A percentile compares a stretch with the other conserved stretches of the same genome.
Conservation (phyloP, 176 grass and related monocot genomes). For the Raddia distichophylla region DNA sequence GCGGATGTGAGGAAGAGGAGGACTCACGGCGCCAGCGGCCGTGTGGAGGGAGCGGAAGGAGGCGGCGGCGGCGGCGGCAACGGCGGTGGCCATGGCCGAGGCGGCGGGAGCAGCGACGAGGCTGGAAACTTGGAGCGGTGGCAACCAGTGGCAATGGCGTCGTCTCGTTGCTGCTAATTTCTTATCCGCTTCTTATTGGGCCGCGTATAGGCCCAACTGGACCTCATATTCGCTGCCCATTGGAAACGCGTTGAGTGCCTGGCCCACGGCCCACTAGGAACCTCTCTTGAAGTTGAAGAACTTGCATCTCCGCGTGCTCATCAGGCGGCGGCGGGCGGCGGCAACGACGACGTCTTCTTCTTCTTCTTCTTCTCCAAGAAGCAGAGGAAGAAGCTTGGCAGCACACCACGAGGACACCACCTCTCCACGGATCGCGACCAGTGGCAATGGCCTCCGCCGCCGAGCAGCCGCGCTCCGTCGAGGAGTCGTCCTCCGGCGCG, state of each 20-base stretch:
- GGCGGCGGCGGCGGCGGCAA: background rate
- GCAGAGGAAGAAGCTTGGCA: background rate
- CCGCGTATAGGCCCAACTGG: background rate
- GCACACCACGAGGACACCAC: background rate
- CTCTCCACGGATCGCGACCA: background rate
- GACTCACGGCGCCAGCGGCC: background rate
- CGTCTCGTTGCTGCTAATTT: conserved; percentile 2
- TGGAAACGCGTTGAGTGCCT: background rate
- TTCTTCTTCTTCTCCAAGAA: conserved; percentile 36
- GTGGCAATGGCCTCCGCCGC: conserved; percentile 2
- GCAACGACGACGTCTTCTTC: background rate
- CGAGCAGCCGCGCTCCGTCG: background rate
- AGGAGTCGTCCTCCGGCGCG: conserved; percentile 2
- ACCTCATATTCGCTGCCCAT: background rate
- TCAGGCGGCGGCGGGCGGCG: background rate
- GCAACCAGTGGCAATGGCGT: background rate
- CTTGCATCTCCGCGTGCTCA: background rate
- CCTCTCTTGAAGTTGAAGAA: background rate
- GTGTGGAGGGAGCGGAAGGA: conserved; percentile 32
- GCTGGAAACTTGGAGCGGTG: conserved; percentile 7
- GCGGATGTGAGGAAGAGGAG: conserved; percentile 19
- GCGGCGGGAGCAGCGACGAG: conserved; percentile 39
- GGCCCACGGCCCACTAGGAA: background rate
- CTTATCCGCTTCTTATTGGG: conserved; percentile 42
- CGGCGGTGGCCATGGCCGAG: conserved; percentile 42